These are phyloP conservation scores for Candolleomyces aberdarensis DNA, from an alignment of 768 basidiomycete species.

Conservation along the genomic window DNA sequence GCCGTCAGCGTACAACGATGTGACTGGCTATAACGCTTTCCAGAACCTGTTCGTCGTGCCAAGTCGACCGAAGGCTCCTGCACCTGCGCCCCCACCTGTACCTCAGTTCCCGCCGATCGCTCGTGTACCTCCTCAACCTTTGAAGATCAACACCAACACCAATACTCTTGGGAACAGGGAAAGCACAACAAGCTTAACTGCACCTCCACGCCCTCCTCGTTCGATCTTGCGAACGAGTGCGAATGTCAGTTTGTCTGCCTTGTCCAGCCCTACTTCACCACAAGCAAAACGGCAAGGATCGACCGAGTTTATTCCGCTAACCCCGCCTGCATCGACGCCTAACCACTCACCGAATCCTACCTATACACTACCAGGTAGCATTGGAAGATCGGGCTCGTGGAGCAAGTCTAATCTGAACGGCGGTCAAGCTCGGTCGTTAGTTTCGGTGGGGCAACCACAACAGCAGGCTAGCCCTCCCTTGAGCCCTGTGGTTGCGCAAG, in stretches of 20 bases:
- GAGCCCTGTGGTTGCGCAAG: slow-evolving; percentile 5
- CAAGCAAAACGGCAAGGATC: background rate
- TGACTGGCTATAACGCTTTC: background rate
- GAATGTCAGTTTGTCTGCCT: background rate
- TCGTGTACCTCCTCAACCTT: background rate
- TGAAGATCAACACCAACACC: slow-evolving; percentile 1
- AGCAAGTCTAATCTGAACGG: background rate
- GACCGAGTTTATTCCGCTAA: slow-evolving; percentile 5
- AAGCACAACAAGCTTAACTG: background rate
- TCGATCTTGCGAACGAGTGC: slow-evolving; percentile 18
- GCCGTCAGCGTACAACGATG: background rate
- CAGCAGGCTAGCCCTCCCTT: background rate
- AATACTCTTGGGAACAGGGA: background rate
- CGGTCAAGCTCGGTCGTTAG: background rate
- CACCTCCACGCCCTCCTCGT: slow-evolving; percentile 17
- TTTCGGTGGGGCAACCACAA: background rate
- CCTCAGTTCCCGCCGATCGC: background rate
- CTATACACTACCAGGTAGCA: background rate
- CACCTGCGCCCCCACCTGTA: background rate
- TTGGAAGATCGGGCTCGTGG: background rate
- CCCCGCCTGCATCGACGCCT: slow-evolving; percentile 9
- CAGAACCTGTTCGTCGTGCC: background rate
- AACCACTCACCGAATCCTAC: background rate
- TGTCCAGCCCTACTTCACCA: background rate
- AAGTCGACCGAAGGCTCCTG: background rate